Evolutionary conservation across 139 green algal species (phyloP).

Genomic region (Chlamydomonas sphaeroides): DNA sequence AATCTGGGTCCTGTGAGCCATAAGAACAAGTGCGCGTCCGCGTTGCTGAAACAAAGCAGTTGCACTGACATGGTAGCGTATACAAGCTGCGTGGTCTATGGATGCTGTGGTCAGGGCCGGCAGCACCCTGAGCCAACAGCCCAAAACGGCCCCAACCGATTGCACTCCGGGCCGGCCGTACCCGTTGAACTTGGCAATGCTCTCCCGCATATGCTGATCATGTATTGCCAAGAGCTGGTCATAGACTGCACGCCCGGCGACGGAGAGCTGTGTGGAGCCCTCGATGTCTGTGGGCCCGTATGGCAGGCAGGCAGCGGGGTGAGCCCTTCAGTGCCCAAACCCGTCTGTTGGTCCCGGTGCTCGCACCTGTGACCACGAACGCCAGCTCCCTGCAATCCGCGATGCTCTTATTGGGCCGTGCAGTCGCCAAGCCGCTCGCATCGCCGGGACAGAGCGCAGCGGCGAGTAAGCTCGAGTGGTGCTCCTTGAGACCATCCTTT

Average conservation of each 20-base stretch:
- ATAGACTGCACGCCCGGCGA: conserved; percentile 57
- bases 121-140: too few species aligned
- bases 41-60: too few species aligned
- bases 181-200: conserved; percentile 65
- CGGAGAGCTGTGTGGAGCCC: conserved; percentile 66
- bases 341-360: too few species aligned
- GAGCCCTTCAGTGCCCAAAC: neutral
- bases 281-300: conserved; percentile 47
- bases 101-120: too few species aligned
- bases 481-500: neutral
- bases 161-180: conserved; percentile 52
- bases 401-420: neutral
- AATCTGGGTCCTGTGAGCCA: conserved; percentile 39
- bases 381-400: conserved; percentile 47
- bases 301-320: neutral
- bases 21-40: too few species aligned
- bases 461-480: neutral
- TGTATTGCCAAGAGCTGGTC: conserved; percentile 80
- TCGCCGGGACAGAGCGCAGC: neutral
- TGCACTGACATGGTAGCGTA: too few species aligned
- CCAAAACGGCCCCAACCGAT: too few species aligned
- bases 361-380: conserved; percentile 78
- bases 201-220: conserved; percentile 80
- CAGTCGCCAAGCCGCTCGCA: neutral
- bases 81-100: too few species aligned